Base-by-base conservation (phyloP, 2,329 filamentous ascomycete species). In the Phoma sp. region DNA sequence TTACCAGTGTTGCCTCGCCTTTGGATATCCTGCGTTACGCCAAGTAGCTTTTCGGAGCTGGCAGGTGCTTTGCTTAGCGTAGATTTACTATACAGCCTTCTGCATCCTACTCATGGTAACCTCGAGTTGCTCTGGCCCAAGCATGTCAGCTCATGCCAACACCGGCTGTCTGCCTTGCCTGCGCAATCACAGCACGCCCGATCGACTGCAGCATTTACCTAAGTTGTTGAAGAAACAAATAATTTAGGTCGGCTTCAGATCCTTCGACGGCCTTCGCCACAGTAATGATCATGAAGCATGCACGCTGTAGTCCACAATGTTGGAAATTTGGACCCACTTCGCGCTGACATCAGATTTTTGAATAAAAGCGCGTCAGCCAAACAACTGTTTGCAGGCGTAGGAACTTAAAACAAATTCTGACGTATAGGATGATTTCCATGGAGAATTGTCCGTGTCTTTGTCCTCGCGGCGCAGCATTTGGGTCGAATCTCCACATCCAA, bases 401-500 rank as follows among this genome's bases (percentile, higher is more conserved):
- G 22, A 38, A 27, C 14, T 46, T 8, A 46, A 9, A 29, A 37
- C 36, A 38, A 5, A 3, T 7, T 29, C n/a, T 14, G 18, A 23
- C 14, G n/a, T 13, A n/a, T 13, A 23, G 32, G 23, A 27, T 47
- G 37, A 29, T 9, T 7, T 29, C 27, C 32, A 23, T 24, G 6
- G 33, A 18, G 24, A 8, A 37, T 33, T 33, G 27, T 14, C 13
- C 37, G n/a, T 35, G 13, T 30, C 29, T 35, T 41, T 29, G 24
- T 25, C 30, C 14, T 7, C 49, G 51, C 36, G 51, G 51, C 35
- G 30, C 22, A n/a, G 40, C 32, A 9, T 49, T 45, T 45, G 35
- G 51, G 45, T 35, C 39, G 45, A 37, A 54, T 41, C 40, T 49
- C 40, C 40, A 45, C 45, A 48, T 23, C 23, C 9, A 33, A 11